These are phyloP conservation scores for Solanum arcanum DNA, from an alignment of 257 asterid species.

Conservation along the genomic window DNA sequence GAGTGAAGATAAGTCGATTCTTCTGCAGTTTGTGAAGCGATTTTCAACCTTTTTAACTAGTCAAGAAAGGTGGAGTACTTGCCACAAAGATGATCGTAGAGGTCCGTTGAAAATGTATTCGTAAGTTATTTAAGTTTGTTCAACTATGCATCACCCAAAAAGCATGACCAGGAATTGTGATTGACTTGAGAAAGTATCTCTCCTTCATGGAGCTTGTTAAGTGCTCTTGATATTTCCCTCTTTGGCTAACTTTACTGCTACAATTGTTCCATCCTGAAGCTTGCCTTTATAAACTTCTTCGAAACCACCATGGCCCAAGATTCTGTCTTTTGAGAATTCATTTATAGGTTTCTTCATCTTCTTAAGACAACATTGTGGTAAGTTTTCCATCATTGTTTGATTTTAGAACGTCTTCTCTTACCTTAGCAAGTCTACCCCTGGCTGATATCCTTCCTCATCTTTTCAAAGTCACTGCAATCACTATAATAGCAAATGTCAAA, in stretches of 20 bases:
- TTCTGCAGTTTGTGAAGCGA: conserved; percentile 29
- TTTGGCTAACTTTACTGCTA: too few relatives aligned
- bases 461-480: conserved; percentile 3
- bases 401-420: conserved; percentile 24
- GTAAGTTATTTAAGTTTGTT: conserved; percentile 24
- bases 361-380: conserved; percentile 17
- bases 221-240: too few relatives aligned
- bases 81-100: conserved; percentile 24
- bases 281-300: conserved; percentile 18
- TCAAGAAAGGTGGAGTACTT: conserved; percentile 10
- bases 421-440: conserved; percentile 15
- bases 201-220: too few relatives aligned
- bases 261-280: too few relatives aligned
- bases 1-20: conserved; percentile 36
- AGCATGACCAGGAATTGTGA: conserved; percentile 27
- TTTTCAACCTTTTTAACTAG: conserved; percentile 22
- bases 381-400: conserved; percentile 15
- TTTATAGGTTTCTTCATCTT: conserved; percentile 32
- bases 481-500: neutral
- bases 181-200: conserved; percentile 33
- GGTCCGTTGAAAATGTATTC: conserved; percentile 30
- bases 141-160: conserved; percentile 28
- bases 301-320: conserved; percentile 30
- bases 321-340: conserved; percentile 18
- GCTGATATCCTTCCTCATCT: neutral